A percentile compares a stretch with the other conserved stretches of the same genome.
Evolutionary conservation across 345 rosid genomes (phyloP).

Genomic region (Erodium maritimum): DNA sequence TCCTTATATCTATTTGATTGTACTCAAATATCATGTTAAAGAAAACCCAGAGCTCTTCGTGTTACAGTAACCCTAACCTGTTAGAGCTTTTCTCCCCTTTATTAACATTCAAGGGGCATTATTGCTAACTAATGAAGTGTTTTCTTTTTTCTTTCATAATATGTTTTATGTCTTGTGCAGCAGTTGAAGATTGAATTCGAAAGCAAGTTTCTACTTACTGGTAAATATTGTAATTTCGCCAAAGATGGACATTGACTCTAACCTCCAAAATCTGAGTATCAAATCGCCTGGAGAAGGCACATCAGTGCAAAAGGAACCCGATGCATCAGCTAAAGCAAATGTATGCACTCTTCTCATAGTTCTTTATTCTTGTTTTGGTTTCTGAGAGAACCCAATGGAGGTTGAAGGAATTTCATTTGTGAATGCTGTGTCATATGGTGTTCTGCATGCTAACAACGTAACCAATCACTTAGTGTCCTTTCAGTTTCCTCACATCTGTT

Average conservation of each 20-base stretch:
- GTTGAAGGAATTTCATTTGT: not conserved
- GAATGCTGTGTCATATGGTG: too few species aligned
- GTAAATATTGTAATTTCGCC: not conserved
- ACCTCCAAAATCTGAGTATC: conserved; percentile 10
- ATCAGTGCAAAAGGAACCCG: conserved; percentile 37
- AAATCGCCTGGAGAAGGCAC: conserved; percentile 23
- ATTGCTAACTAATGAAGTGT: too few species aligned
- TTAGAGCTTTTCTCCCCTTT: too few species aligned
- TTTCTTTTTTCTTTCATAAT: too few species aligned
- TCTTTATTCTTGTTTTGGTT: not conserved
- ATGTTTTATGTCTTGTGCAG: not conserved
- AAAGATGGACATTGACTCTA: conserved; percentile 45
- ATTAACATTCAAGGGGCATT: too few species aligned
- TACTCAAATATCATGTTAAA: too few species aligned
- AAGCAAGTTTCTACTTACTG: not conserved
- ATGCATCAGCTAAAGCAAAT: conserved; percentile 20
- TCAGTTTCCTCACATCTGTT: too few species aligned
- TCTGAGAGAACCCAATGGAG: not conserved
- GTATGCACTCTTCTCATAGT: conserved; percentile 6
- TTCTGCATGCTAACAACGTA: too few species aligned
- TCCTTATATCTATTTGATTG: too few species aligned
- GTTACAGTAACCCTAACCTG: too few species aligned
- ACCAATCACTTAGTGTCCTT: too few species aligned
- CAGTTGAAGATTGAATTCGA: not conserved
- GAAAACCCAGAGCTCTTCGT: too few species aligned